Conservation (phyloP, 2,329 filamentous ascomycete species). For the Diaporthe amygdali region DNA sequence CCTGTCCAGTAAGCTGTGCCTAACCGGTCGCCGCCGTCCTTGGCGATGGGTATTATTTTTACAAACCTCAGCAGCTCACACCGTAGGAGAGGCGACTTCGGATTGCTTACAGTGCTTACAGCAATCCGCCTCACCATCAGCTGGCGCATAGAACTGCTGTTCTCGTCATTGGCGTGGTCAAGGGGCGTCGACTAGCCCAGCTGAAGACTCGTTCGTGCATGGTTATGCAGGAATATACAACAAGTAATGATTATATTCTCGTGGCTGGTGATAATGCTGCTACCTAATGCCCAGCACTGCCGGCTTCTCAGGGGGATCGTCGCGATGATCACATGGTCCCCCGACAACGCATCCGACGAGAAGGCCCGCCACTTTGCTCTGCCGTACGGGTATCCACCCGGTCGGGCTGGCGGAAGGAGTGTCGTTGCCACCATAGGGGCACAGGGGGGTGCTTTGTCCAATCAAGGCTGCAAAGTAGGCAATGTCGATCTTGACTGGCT, state of each 20-base stretch:
- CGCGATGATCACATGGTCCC: not conserved
- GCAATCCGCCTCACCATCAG: not conserved
- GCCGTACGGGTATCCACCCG: not conserved
- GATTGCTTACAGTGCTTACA: not conserved
- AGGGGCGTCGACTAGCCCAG: not conserved
- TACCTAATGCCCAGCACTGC: not conserved
- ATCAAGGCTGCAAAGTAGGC: not conserved
- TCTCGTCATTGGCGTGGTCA: not conserved
- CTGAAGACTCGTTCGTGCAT: not conserved
- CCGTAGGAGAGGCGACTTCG: not conserved
- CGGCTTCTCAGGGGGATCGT: slow-evolving; percentile 8
- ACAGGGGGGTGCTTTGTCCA: not conserved
- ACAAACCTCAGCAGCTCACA: not conserved
- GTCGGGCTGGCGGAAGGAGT: slow-evolving; percentile 4
- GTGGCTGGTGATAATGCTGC: not conserved
- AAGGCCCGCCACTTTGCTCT: not conserved
- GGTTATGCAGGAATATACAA: not conserved
- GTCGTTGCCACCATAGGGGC: not conserved
- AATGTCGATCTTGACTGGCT: slow-evolving; percentile 4
- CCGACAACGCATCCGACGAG: not conserved
- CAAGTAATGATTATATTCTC: not conserved
- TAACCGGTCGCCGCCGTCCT: not conserved
- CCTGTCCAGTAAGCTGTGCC: not conserved
- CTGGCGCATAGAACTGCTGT: slow-evolving; percentile 2
- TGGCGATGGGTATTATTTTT: not conserved